Evolutionary conservation across 139 green algal genomes (phyloP).

Genomic region (Asterochloris sp.): DNA sequence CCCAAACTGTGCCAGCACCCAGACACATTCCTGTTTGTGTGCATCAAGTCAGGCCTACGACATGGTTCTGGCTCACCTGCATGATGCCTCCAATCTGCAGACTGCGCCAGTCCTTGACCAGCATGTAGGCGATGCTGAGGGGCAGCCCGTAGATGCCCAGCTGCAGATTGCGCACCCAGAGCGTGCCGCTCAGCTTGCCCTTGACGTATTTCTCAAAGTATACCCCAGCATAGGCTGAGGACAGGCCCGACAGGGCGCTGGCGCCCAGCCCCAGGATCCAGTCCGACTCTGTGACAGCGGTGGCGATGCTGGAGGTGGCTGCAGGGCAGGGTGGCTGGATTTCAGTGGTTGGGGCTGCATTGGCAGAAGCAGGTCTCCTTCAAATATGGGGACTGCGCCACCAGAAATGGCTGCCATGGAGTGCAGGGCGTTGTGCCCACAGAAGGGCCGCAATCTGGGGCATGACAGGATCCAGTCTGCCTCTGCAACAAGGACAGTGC

Average conservation of each 20-base stretch:
- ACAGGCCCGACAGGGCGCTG: conserved; percentile 44
- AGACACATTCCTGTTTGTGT: no score
- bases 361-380: no score
- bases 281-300: conserved; percentile 7
- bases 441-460: no score
- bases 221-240: conserved; percentile 56
- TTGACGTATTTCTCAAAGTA: conserved; percentile 66
- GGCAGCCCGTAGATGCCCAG: conserved; percentile 48
- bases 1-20: no score
- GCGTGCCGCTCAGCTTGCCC: conserved; percentile 30
- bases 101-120: conserved; percentile 31
- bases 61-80: background rate
- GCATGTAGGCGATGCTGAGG: conserved; percentile 33
- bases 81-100: conserved; percentile 15
- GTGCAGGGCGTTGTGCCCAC: no score
- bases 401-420: no score
- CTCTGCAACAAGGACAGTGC: no score
- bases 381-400: no score
- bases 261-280: conserved; percentile 41
- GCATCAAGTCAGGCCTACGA: no score
- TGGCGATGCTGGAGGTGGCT: background rate
- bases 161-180: conserved; percentile 58
- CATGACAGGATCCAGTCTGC: no score
- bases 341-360: no score
- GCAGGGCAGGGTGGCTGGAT: background rate